phyloP scores from a whole-genome alignment of 441 rosid genomes.

The Gossypium schwendimanii region DNA sequence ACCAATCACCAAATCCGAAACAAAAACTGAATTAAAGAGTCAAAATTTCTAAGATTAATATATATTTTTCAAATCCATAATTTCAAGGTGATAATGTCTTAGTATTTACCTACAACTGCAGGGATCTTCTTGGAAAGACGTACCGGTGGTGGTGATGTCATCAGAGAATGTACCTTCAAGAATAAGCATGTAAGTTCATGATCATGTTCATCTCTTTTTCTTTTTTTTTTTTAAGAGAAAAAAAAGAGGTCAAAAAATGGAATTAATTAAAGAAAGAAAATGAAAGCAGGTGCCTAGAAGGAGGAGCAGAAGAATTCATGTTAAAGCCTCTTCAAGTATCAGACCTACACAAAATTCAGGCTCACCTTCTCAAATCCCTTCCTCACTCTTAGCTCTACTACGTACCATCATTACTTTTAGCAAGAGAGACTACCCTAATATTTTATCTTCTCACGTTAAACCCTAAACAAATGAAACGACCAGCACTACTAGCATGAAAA shows the following conservation, averaged over 20 bases:
- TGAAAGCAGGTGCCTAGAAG: conserved; percentile 33
- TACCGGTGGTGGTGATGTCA: conserved; percentile 44
- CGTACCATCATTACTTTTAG: not conserved
- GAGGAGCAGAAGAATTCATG: conserved; percentile 40
- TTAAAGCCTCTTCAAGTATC: conserved; percentile 32
- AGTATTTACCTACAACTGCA: conserved; percentile 14
- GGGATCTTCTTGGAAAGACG: conserved; percentile 38
- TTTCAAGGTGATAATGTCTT: not conserved
- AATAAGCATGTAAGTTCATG: conserved; percentile 27
- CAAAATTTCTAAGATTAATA: too few species aligned
- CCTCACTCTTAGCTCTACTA: conserved; percentile 9
- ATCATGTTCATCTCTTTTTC: not conserved
- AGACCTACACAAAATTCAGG: conserved; percentile 31
- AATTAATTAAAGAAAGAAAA: not conserved
- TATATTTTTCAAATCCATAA: not conserved
- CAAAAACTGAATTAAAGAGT: not conserved
- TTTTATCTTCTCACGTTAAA: conserved; percentile 26
- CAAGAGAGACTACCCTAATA: conserved; percentile 19
- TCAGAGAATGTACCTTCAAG: conserved; percentile 41
- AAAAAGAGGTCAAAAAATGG: not conserved
- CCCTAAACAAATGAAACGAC: conserved; percentile 28
- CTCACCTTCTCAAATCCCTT: conserved; percentile 26
- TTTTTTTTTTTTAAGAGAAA: not conserved
- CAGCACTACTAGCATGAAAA: conserved; percentile 19
- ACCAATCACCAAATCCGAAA: too few species aligned